Evolutionary conservation across 495 filamentous ascomycete genomes (phyloP).

Genomic region (Tuber melanosporum): DNA sequence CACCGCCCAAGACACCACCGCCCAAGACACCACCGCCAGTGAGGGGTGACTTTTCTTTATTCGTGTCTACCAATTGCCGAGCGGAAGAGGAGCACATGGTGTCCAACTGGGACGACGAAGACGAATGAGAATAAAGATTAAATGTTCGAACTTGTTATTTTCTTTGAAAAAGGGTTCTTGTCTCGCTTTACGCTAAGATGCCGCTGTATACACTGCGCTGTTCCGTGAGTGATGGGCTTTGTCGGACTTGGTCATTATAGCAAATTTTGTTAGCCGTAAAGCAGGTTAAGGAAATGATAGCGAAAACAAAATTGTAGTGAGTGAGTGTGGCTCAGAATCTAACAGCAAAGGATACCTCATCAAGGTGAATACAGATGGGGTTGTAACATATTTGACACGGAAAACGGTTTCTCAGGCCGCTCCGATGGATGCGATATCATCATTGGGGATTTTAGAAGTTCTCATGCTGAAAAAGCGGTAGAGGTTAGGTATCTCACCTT

Average conservation of each 20-base stretch:
- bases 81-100: conserved; percentile 25
- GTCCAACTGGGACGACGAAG: background rate
- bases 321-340: conserved; percentile 12
- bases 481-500: background rate
- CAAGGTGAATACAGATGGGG: conserved; percentile 26
- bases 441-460: conserved; percentile 5
- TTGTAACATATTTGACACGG: conserved; percentile 23
- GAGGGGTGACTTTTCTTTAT: conserved; percentile 35
- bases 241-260: background rate
- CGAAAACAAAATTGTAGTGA: background rate
- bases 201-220: background rate
- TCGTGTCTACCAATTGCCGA: conserved; percentile 14
- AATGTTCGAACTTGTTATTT: conserved; percentile 11
- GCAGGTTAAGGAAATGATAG: background rate
- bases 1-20: background rate
- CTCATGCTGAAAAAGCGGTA: background rate
- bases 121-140: background rate
- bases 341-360: conserved; percentile 24
- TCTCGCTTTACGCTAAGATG: background rate
- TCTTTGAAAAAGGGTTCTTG: background rate
- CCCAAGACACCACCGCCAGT: conserved; percentile 25
- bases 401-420: conserved; percentile 20
- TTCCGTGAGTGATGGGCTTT: background rate
- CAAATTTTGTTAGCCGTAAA: background rate
- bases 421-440: conserved; percentile 17